Evolutionary conservation across 139 green algal species (phyloP), one percentile per base, ranked within the genome.

Genomic region (Auxenochlorella pyrenoidosa): DNA sequence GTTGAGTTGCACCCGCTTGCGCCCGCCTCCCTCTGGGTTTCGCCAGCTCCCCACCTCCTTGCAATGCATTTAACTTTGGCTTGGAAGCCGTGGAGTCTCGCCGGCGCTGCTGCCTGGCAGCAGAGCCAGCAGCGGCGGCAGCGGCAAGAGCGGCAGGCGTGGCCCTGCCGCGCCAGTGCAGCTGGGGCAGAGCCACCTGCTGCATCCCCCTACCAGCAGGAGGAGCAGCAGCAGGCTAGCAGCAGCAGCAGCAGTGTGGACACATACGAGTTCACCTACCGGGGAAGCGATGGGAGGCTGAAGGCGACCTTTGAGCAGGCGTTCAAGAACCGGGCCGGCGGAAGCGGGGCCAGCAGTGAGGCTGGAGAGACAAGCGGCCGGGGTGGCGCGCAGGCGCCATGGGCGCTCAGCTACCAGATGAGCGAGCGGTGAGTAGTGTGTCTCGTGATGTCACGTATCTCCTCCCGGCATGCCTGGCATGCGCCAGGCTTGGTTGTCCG

Each of bases 291-390:
- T 65, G 90, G 90, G 13, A 72, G 90, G 12, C 83, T 92, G 40
- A 96, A 96, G 30, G 93, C 90, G 10, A 94, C 92, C 13, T 87
- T 94, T 47, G 93, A 94, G 59, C 91, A 95, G 80, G 89, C 94
- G 1, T 95, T 93, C 54, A 88, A 79, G 58, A 68, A 58, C 58
- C 71, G 34, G 19, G 32, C 58, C 18, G 86, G 30, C 70, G 70
- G 36, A 32, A 78, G 71, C 70, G 41, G 75, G 4, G 47, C 34
- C 63, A 58, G 40, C 41, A 65, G 72, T 60, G 36, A 24, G n/a
- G 79, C 54, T 21, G 84, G 86, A 2, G 44, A 70, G 77, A 3
- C 34, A 44, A 73, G 34, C 34, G 26, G 28, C 70, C 19, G 63
- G 21, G 5, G 24, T 32, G 26, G 40, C 18, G 22, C 40, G 30